Evolutionary conservation across 139 green algal genomes (phyloP), one percentile per base, ranked within the genome.

Genomic region (Zygnema cylindricum): DNA sequence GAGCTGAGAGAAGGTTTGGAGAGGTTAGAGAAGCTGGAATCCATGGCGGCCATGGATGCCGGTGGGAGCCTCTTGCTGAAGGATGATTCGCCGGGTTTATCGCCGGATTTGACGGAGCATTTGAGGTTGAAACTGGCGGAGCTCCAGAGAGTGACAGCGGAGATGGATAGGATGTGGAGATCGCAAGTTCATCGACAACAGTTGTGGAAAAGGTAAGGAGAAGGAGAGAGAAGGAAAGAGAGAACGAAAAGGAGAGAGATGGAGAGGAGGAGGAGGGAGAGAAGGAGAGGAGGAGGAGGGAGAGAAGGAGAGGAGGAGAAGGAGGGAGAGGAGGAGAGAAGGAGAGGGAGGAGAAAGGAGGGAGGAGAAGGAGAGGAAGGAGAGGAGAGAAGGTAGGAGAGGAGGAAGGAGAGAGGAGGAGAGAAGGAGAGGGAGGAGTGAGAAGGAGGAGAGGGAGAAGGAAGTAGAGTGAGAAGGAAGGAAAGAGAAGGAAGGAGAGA

Each of bases 161-260:
- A 87, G 35, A 87, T 87, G 81, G 81, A 87, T n/a, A 63, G 81
- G 2, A 83, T 87, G 81, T 87, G 81, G 32, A 2, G 81, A 2
- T 63, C 32, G 33, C 81, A 87, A n/a, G 43, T 35, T 2, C 33
- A 41, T 3, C 81, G 84, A n/a, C 32, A 85, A 36, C 55, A 87
- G 22, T 3, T 87, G 36, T 87, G 81, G 81, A 87, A 85, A 43
- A 42, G 81, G 81, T 87, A 69, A 82, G 93, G 21, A 16, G 71
- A 16, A 16, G 38, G 71, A 16, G 71, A 11, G 16, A 16, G 7
- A 16, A 16, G 21, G 71, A 16, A 16, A 43, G 71, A 16, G 71
- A 43, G 71, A 16, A 43, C 11, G 71, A 16, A 16, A 16, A 11
- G 16, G 36, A 16, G 71, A 16, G 11, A 16, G 36, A 16, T n/a